Base-by-base conservation (phyloP, 2,329 filamentous ascomycete genomes). In the Thielaviopsis punctulata region DNA sequence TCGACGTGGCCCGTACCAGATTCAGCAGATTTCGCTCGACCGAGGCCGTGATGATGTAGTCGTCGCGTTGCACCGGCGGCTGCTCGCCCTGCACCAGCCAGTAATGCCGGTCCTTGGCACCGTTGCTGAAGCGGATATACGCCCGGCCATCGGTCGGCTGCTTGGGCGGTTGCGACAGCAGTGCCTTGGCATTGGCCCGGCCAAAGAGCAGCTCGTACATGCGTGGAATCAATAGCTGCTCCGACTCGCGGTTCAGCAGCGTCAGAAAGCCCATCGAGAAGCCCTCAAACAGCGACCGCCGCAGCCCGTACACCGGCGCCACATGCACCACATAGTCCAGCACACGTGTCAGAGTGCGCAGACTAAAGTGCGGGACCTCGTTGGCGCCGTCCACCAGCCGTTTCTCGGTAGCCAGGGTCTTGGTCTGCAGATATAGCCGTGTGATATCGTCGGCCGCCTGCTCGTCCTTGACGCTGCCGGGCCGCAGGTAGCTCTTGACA, bases 221-320 rank as follows among this genome's bases (percentile, higher is more conserved):
- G 23, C 93, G 68, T 1, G 89, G 86, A 46, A 84, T 70, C 3
- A 96, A 74, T 48, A 88, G 69, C 55, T 78, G 75, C 64, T 95
- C 88, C 0, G 92, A 96, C 25, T 83, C 77, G 60, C 79, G 77
- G 60, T 90, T 82, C 12, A 99, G 73, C 5, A 95, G 76, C 0
- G 93, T 98, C 53, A 95, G 69, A 62, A 98, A 99, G 48, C 89
- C 92, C 93, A 98, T 98, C 15, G 86, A 88, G 62, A 96, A 96
- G 0, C 92, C 93, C 69, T 99, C 92, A 57, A 85, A 95, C 1
- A 96, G 70, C 10, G 90, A 86, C 61, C 93, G 73, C 22, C 92
- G 80, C 43, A 96, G 69, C 12, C 86, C 88, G 65, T 95, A 95
- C 3, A 84, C 76, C 0, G 87, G 80, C 0, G 86, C 78, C 57